Conservation (phyloP, 2,329 filamentous ascomycete genomes). For the Penicillium sp. region DNA sequence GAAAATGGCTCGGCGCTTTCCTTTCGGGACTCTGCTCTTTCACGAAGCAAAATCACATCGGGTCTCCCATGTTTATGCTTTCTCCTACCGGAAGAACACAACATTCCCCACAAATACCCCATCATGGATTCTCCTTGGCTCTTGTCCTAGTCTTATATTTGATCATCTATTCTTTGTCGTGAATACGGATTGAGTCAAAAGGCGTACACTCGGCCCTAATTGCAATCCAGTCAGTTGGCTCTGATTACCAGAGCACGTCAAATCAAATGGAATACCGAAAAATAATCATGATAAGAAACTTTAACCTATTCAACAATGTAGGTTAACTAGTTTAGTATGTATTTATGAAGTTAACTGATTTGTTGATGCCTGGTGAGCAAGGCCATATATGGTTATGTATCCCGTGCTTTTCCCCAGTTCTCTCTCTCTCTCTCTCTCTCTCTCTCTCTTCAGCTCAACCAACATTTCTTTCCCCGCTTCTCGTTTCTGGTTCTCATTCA, state of each 20-base stretch:
- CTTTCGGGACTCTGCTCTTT: neutral
- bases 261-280: neutral
- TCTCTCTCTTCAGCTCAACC: neutral
- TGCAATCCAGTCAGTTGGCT: neutral
- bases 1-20: conserved; percentile 13
- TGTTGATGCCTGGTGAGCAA: neutral
- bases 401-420: neutral
- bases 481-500: neutral
- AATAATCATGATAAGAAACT: neutral
- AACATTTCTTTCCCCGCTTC: neutral
- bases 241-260: neutral
- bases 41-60: neutral
- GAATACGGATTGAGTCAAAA: neutral
- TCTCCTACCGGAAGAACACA: neutral
- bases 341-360: too few species aligned
- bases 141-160: neutral
- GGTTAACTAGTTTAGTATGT: neutral
- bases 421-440: neutral
- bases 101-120: conserved; percentile 3
- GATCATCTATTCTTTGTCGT: neutral
- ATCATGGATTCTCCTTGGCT: neutral
- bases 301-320: neutral
- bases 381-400: neutral
- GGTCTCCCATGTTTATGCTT: neutral
- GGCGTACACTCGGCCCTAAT: neutral